Percentiles rank a stretch among this genome's conserved stretches.
phyloP scores from a whole-genome alignment of 1,284 basidiomycete species.

The Sporisorium reilianum region DNA sequence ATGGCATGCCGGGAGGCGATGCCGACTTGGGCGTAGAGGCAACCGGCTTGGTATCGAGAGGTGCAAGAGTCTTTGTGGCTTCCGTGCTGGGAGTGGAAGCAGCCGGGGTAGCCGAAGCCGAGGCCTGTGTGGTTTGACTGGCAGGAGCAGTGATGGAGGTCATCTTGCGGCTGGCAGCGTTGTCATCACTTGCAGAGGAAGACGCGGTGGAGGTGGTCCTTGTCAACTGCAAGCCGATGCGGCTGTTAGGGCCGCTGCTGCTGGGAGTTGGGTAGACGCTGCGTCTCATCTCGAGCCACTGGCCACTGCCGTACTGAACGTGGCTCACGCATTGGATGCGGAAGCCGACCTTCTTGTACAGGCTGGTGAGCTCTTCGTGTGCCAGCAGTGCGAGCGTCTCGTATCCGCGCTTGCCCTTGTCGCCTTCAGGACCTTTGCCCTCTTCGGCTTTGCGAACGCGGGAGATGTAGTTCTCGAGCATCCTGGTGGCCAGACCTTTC shows the following conservation, averaged over 20 bases:
- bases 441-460: slow-evolving; percentile 51
- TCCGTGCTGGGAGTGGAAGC: slow-evolving; percentile 7
- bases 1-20: slow-evolving; percentile 48
- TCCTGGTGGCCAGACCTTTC: slow-evolving; percentile 54
- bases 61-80: slow-evolving; percentile 1
- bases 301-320: slow-evolving; percentile 54
- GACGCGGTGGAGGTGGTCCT: slow-evolving; percentile 38
- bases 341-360: slow-evolving; percentile 64
- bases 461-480: slow-evolving; percentile 58
- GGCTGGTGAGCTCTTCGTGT: slow-evolving; percentile 58
- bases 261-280: slow-evolving; percentile 46
- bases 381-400: slow-evolving; percentile 62
- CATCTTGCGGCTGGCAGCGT: slow-evolving; percentile 23
- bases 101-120: background rate
- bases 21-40: slow-evolving; percentile 7
- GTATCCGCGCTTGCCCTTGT: slow-evolving; percentile 55
- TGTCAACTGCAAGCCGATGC: slow-evolving; percentile 27
- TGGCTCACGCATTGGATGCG: slow-evolving; percentile 60
- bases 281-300: slow-evolving; percentile 66
- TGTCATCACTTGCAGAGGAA: slow-evolving; percentile 33
- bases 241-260: slow-evolving; percentile 24
- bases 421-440: slow-evolving; percentile 44
- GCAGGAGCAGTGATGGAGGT: background rate
- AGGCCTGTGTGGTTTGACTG: background rate
- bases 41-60: slow-evolving; percentile 7